A percentile compares a stretch with the other conserved stretches of the same genome.
These are phyloP conservation scores for Porcisia hertigi DNA, from an alignment of 208 protist genomes.

Conservation along the genomic window DNA sequence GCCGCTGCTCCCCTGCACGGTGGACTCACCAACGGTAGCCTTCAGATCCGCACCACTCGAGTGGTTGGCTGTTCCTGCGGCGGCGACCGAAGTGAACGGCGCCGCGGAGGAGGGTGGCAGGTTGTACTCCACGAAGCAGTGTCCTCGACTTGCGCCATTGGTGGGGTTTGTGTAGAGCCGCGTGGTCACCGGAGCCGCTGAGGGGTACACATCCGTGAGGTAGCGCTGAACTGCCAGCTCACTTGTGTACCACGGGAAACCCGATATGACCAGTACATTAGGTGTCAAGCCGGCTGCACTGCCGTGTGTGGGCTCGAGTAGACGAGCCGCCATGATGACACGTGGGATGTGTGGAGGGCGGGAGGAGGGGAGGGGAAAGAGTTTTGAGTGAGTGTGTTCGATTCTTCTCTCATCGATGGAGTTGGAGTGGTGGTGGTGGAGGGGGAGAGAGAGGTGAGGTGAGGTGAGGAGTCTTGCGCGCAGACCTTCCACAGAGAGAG, in stretches of 20 bases:
- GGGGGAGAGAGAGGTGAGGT: no score
- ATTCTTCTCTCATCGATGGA: not conserved
- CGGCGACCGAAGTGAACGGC: not conserved
- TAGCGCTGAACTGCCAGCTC: slow-evolving; percentile 56
- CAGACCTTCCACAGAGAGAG: no score
- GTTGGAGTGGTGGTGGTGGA: no score
- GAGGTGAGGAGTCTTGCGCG: no score
- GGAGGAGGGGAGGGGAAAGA: not conserved
- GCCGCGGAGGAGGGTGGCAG: slow-evolving; percentile 18
- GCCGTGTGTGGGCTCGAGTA: slow-evolving; percentile 24
- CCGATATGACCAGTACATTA: slow-evolving; percentile 72
- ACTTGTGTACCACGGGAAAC: slow-evolving; percentile 78
- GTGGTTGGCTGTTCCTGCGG: not conserved
- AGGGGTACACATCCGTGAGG: slow-evolving; percentile 48
- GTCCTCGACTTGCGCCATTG: slow-evolving; percentile 76
- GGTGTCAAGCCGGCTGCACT: slow-evolving; percentile 14
- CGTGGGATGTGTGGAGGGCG: no score
- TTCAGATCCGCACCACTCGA: not conserved
- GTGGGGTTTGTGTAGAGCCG: slow-evolving; percentile 78
- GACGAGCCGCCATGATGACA: slow-evolving; percentile 22
- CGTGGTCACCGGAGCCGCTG: slow-evolving; percentile 45
- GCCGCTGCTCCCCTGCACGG: not conserved
- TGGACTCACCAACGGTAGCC: not conserved
- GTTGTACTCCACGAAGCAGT: slow-evolving; percentile 83
- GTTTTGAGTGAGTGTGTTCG: not conserved